Conservation (phyloP, 176 grass and related monocot genomes). For the Hordeum marinum region DNA sequence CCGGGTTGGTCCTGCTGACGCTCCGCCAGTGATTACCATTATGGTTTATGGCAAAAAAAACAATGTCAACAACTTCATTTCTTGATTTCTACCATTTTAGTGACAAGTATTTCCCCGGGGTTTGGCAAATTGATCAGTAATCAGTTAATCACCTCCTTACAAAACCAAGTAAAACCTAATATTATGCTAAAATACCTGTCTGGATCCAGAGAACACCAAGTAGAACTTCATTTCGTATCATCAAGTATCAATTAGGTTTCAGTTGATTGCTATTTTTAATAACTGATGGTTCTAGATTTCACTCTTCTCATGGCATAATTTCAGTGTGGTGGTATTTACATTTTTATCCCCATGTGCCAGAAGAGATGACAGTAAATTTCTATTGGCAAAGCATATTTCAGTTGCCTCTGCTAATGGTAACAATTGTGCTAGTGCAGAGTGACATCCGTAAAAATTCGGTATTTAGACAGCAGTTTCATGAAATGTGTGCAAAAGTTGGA, state of each 20-base stretch:
- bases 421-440: slow-evolving; percentile 53
- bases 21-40: not conserved
- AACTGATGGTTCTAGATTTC: not conserved
- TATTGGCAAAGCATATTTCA: not conserved
- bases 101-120: not conserved
- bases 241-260: not conserved
- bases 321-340: not conserved
- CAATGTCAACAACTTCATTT: not conserved
- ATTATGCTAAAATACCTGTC: not conserved
- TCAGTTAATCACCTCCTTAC: not conserved
- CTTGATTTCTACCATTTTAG: not conserved
- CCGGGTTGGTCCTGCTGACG: too few species aligned
- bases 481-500: slow-evolving; percentile 99
- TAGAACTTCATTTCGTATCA: not conserved
- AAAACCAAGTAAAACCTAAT: not conserved
- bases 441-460: slow-evolving; percentile 92
- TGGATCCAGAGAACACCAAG: not conserved
- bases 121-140: not conserved
- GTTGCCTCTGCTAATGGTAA: slow-evolving; percentile 1
- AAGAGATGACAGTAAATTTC: not conserved
- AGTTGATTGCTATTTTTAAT: not conserved
- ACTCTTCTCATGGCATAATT: not conserved
- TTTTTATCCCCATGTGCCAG: not conserved
- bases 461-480: slow-evolving; percentile 98
- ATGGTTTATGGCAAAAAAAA: not conserved